These are phyloP conservation scores for Anisogramma anomala DNA, from an alignment of 2,329 filamentous ascomycete genomes.

Conservation along the genomic window DNA sequence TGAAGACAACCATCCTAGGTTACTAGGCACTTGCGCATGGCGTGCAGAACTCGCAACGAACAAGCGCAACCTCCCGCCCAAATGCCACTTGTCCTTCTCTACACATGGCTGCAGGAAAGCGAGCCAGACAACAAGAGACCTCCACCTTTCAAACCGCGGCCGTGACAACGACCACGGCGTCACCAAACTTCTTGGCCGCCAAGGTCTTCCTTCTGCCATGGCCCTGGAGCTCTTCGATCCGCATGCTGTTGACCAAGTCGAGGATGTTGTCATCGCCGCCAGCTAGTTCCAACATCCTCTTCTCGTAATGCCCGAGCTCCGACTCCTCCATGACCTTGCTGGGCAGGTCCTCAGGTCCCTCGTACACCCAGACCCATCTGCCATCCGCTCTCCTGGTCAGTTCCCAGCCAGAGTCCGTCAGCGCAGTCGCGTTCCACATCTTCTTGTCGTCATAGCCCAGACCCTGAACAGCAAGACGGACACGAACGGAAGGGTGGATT, in stretches of 20 bases:
- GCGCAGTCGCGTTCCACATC: slow-evolving; percentile 35
- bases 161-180: no score
- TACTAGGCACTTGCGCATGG: no score
- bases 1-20: no score
- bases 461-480: slow-evolving; percentile 39
- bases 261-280: slow-evolving; percentile 33
- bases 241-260: slow-evolving; percentile 27
- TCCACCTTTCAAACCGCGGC: no score
- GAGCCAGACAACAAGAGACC: no score
- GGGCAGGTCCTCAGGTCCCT: slow-evolving; percentile 30
- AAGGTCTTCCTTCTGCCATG: slow-evolving; percentile 8
- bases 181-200: neutral
- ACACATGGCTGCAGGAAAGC: no score
- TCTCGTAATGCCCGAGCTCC: slow-evolving; percentile 40
- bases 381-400: slow-evolving; percentile 25
- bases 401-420: slow-evolving; percentile 30
- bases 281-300: slow-evolving; percentile 34
- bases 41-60: no score
- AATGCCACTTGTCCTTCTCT: no score
- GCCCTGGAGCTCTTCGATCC: slow-evolving; percentile 6
- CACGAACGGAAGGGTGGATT: slow-evolving; percentile 41
- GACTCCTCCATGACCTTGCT: slow-evolving; percentile 40
- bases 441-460: slow-evolving; percentile 36
- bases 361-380: slow-evolving; percentile 45
- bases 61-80: no score